Base-by-base conservation (phyloP, 306 rosid genomes). In the Sindora glabra region DNA sequence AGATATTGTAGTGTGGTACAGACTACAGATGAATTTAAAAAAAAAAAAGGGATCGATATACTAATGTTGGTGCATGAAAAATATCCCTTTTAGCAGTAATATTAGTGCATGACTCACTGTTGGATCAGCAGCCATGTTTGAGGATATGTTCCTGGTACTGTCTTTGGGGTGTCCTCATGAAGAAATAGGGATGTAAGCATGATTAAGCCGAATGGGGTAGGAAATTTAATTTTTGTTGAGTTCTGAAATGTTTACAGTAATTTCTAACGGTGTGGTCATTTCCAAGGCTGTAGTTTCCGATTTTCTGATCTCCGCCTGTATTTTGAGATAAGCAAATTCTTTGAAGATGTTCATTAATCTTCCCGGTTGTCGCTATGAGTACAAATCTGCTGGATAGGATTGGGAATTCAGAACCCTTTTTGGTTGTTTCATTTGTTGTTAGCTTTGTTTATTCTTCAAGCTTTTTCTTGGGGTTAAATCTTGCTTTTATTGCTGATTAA, bases 231-330 rank as follows among this genome's bases (percentile, higher is more conserved):
- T n/a, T 48, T 10, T 23, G 22, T 54, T 37, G 33, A 21, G 46
- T 47, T 9, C 9, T 33, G 39, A 29, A 36, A 34, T 40, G 52
- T 70, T 32, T 36, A 7, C 32, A 19, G 5, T 23, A 56, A 40
- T 53, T 51, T 68, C 18, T 37, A 3, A 0, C 32, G 9, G 2
- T 18, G 49, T 13, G 14, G 26, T 36, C 48, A 5, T 66, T 59
- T 50, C 44, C 37, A 37, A 58, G 79, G 65, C 59, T 67, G 81
- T 77, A 66, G 63, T 42, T 70, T 59, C 70, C 59, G 66, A 75
- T 56, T 48, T 58, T 51, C 54, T 57, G 7, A 53, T 65, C 80
- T 69, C 67, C 54, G 74, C 51, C 44, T 73, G 36, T 21, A 17
- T 39, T 44, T 70, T 38, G 69, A 56, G 84, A 71, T 67, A 74